phyloP scores from a whole-genome alignment of 2,329 filamentous ascomycete genomes.

The Penicillium sp. region DNA sequence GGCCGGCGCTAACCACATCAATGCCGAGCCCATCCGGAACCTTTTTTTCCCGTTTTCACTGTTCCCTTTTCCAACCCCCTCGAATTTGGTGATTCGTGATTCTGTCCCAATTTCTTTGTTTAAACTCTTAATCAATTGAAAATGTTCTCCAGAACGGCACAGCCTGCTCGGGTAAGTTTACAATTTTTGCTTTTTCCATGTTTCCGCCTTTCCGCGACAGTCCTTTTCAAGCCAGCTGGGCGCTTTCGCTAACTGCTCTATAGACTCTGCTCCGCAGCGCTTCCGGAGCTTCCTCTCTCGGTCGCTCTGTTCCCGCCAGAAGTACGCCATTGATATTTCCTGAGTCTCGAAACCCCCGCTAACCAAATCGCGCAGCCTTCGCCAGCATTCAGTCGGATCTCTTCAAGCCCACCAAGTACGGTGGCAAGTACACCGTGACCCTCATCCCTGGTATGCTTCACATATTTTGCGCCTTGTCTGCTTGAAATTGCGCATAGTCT shows the following conservation, averaged over 20 bases:
- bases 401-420: conserved; percentile 98
- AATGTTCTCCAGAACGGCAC: conserved; percentile 45
- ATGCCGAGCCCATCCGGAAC: conserved; percentile 37
- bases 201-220: conserved; percentile 32
- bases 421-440: conserved; percentile 98
- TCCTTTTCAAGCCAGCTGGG: background rate
- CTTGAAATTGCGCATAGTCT: background rate
- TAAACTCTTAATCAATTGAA: conserved; percentile 24
- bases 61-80: conserved; percentile 17
- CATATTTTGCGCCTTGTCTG: background rate
- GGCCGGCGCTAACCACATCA: conserved; percentile 18
- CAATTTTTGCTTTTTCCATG: conserved; percentile 41
- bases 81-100: conserved; percentile 8
- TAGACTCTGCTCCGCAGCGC: conserved; percentile 58
- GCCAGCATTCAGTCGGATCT: conserved; percentile 90
- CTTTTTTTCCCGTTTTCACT: conserved; percentile 32
- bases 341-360: background rate
- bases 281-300: conserved; percentile 47
- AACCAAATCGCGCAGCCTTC: conserved; percentile 49
- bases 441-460: conserved; percentile 75
- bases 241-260: conserved; percentile 37
- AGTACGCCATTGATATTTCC: conserved; percentile 41
- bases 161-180: conserved; percentile 43
- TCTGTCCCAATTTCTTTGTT: conserved; percentile 14
- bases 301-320: conserved; percentile 53